phyloP scores from a whole-genome alignment of 2,329 filamentous ascomycete species.

The Arthrobotrys entomopaga region DNA sequence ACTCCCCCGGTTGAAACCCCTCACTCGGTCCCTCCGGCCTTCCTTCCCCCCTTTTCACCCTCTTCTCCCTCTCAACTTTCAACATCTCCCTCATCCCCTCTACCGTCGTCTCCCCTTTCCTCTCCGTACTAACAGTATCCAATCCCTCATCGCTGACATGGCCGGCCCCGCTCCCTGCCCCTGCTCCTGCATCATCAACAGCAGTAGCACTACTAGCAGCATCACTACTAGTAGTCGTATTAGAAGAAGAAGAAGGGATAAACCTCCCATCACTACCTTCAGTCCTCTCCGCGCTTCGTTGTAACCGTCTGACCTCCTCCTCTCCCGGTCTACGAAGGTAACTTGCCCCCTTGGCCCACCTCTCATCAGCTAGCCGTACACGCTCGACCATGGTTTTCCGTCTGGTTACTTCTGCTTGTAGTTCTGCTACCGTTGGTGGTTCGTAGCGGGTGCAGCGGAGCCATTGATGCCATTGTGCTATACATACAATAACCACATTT shows the following conservation, averaged over 20 bases:
- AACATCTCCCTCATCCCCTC: slow-evolving; percentile 44
- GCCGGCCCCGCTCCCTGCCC: background rate
- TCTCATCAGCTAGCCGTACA: slow-evolving; percentile 71
- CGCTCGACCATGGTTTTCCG: slow-evolving; percentile 67
- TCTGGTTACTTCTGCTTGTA: slow-evolving; percentile 67
- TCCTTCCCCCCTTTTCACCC: slow-evolving; percentile 27
- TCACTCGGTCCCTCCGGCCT: slow-evolving; percentile 39
- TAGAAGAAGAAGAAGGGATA: background rate
- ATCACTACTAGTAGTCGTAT: no score
- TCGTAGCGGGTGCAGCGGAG: slow-evolving; percentile 70
- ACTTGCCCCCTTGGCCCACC: slow-evolving; percentile 71
- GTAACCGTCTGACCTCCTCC: slow-evolving; percentile 25
- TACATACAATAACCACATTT: background rate
- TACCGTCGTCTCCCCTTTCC: slow-evolving; percentile 38
- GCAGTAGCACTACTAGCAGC: background rate
- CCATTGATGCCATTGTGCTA: slow-evolving; percentile 74
- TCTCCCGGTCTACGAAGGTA: slow-evolving; percentile 60
- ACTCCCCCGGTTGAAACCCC: slow-evolving; percentile 41
- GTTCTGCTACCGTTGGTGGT: slow-evolving; percentile 70
- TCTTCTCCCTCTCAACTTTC: slow-evolving; percentile 44
- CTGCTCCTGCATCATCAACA: background rate
- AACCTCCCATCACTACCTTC: slow-evolving; percentile 28
- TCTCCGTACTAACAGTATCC: background rate
- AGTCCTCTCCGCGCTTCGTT: slow-evolving; percentile 21
- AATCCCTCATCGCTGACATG: background rate